phyloP scores from a whole-genome alignment of 768 basidiomycete genomes.

The Rickenella mellea region DNA sequence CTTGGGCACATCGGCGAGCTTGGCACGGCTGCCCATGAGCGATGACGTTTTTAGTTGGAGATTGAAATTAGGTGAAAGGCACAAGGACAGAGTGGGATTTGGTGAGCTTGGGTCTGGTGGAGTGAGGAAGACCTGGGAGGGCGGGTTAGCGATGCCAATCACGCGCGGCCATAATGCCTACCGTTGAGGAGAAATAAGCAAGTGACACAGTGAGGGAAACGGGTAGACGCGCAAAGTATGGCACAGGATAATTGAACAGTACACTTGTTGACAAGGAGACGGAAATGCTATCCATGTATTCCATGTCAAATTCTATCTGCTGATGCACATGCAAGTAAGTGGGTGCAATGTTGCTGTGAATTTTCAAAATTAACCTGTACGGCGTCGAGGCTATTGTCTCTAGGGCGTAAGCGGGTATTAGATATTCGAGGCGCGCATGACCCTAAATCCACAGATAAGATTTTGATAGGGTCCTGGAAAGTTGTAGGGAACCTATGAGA shows the following conservation, averaged over 20 bases:
- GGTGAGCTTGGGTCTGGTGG: slow-evolving; percentile 47
- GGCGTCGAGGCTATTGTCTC: slow-evolving; percentile 11
- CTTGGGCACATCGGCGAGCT: slow-evolving; percentile 95
- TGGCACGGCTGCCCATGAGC: slow-evolving; percentile 92
- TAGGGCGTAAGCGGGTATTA: slow-evolving; percentile 50
- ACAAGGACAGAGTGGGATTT: slow-evolving; percentile 56
- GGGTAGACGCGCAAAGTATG: slow-evolving; percentile 74
- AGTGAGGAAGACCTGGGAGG: slow-evolving; percentile 47
- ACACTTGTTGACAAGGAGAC: slow-evolving; percentile 77
- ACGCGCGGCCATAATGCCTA: slow-evolving; percentile 20
- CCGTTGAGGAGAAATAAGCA: slow-evolving; percentile 41
- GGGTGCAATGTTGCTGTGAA: background rate
- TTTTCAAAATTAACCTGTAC: slow-evolving; percentile 9
- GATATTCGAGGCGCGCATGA: slow-evolving; percentile 68
- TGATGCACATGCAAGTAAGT: slow-evolving; percentile 21
- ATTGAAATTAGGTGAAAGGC: slow-evolving; percentile 77
- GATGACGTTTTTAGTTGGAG: slow-evolving; percentile 84
- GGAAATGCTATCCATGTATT: slow-evolving; percentile 77
- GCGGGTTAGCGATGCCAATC: slow-evolving; percentile 1
- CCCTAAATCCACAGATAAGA: slow-evolving; percentile 81
- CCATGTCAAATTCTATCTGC: slow-evolving; percentile 77
- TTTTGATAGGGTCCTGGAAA: slow-evolving; percentile 70
- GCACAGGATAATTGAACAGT: slow-evolving; percentile 78
- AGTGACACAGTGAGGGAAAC: slow-evolving; percentile 74
- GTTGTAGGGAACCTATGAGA: background rate